These are phyloP conservation scores for Crithidia thermophila DNA, from an alignment of 208 protist genomes.

Conservation along the genomic window DNA sequence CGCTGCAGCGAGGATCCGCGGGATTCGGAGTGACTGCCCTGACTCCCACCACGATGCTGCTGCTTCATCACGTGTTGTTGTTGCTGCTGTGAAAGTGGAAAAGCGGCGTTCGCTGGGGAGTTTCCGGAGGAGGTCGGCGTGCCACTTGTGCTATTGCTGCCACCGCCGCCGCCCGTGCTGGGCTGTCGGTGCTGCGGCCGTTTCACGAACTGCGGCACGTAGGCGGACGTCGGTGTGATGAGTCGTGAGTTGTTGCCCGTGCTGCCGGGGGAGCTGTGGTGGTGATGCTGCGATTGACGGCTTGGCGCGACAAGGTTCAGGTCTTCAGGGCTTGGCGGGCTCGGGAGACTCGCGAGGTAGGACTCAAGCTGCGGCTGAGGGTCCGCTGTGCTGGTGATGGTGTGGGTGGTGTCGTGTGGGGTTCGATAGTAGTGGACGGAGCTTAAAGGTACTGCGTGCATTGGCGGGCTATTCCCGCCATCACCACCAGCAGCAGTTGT, in stretches of 20 bases:
- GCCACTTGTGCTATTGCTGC: too few species aligned
- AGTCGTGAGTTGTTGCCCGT: conserved; percentile 14
- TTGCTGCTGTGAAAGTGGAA: too few species aligned
- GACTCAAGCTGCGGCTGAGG: not conserved
- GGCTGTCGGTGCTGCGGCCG: not conserved
- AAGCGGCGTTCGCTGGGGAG: too few species aligned
- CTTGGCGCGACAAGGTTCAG: conserved; percentile 7
- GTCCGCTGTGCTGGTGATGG: too few species aligned
- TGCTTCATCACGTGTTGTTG: too few species aligned
- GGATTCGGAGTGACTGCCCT: too few species aligned
- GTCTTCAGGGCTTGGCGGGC: conserved; percentile 27
- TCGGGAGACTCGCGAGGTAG: not conserved
- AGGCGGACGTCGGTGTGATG: conserved; percentile 10
- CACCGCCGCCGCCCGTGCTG: not conserved
- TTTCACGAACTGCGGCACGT: conserved; percentile 9
- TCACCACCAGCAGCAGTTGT: not conserved
- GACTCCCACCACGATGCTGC: too few species aligned
- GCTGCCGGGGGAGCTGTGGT: conserved; percentile 1
- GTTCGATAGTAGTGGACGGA: conserved; percentile 12
- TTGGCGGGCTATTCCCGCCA: not conserved
- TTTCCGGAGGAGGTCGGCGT: not conserved
- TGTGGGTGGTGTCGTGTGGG: conserved; percentile 1
- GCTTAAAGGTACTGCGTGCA: too few species aligned
- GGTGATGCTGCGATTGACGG: not conserved
- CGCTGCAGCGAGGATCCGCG: too few species aligned